Conservation (phyloP, 305 asterid genomes). For the Fraxinus albicans region DNA sequence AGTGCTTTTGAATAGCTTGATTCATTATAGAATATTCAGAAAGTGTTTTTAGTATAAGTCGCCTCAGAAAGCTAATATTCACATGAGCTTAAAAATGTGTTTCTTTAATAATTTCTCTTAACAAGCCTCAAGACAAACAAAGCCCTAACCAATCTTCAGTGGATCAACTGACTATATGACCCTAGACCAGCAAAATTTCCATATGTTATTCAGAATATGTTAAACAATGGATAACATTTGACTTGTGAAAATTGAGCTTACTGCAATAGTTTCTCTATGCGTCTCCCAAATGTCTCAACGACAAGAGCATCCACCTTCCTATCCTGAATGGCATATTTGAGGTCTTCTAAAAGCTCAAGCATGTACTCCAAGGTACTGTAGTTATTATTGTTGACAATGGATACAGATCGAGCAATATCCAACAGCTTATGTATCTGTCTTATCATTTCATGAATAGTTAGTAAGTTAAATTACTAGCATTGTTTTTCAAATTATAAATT, state of each 20-base stretch:
- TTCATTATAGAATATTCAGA: slow-evolving; percentile 5
- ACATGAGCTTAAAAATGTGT: slow-evolving; percentile 15
- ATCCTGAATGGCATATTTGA: slow-evolving; percentile 86
- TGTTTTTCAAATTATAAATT: slow-evolving; percentile 15
- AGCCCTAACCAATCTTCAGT: slow-evolving; percentile 3
- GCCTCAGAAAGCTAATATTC: background rate
- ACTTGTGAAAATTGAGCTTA: slow-evolving; percentile 48
- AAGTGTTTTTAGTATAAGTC: background rate
- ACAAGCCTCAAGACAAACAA: slow-evolving; percentile 9
- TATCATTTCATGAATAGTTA: slow-evolving; percentile 39
- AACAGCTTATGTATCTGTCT: slow-evolving; percentile 80
- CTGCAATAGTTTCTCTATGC: slow-evolving; percentile 95
- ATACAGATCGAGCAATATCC: slow-evolving; percentile 79
- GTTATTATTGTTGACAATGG: slow-evolving; percentile 58
- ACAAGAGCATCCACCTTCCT: slow-evolving; percentile 99
- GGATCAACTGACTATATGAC: slow-evolving; percentile 15
- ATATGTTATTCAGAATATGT: slow-evolving; percentile 16
- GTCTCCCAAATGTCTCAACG: slow-evolving; percentile 98
- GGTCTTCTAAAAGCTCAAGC: slow-evolving; percentile 83
- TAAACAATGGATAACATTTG: slow-evolving; percentile 31
- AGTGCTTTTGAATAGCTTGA: slow-evolving; percentile 16
- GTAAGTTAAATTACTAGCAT: slow-evolving; percentile 19
- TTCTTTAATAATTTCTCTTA: slow-evolving; percentile 24
- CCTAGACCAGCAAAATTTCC: slow-evolving; percentile 8
- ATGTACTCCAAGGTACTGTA: slow-evolving; percentile 80